Base-by-base conservation (phyloP, 768 basidiomycete genomes). In the Tulasnella sp. region DNA sequence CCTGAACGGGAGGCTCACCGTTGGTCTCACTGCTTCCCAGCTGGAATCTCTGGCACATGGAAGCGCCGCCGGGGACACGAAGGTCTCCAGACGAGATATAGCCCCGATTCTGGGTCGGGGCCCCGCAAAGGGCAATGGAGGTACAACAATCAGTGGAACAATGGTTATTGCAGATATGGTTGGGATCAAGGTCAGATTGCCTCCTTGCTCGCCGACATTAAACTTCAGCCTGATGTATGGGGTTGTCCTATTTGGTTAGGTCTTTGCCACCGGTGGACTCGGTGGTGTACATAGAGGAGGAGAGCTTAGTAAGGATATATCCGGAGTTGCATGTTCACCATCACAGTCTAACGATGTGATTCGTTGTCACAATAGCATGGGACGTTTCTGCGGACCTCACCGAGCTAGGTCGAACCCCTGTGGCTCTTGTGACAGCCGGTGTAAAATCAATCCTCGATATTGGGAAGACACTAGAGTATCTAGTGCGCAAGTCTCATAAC, bases 391-490 rank as follows among this genome's bases (percentile, higher is more conserved):
- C 94, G 15, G 94, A 99, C 69, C 75, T 99, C 15, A 83, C 84
- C 8, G 92, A 97, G 68, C 79, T 99, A 31, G 76, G 87, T 21
- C 78, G 89, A 19, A 94, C 90, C 65, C 87, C 92, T 21, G 88
- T 98, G 46, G 92, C 86, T 2, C 77, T 99, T 34, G 82, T 98
- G 9, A 94, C 93, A 17, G 86, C 92, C 9, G 96, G 96, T 10
- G 83, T 89, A 19, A 99, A 98, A 69, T 90, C 87, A 0, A 97
- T 99, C 62, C 70, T 99, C 44, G 96, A 99, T 69, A 92, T 98
- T 60, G 86, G 86, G 4, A 65, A 72, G n/a, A 76, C 75, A 8
- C 66, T 76, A 19, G 75, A 76, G 65, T 73, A 72, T 29, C 68
- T 76, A 27, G 68, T 70, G n/a, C 49, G 69, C 60, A 17, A 4